Evolutionary conservation across 208 protist species (phyloP), one percentile per base, ranked within the genome.

Genomic region (Eutreptiella sp.): DNA sequence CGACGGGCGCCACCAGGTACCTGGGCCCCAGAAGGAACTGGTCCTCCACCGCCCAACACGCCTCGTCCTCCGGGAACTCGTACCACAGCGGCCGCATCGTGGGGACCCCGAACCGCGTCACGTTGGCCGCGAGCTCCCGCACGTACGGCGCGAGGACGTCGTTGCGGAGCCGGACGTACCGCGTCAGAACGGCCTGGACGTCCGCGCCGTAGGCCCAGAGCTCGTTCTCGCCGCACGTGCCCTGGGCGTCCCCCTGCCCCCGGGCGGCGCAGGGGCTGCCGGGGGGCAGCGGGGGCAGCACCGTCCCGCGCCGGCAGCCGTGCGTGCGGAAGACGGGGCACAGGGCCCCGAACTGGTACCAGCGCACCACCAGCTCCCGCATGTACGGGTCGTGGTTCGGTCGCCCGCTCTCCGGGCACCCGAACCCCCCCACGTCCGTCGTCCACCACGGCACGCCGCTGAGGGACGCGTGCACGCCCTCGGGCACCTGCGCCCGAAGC

Each of bases 341-440:
- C n/a, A 62, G 59, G 11, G 54, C 54, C 11, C 54, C 54, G 39
- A 62, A 62, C 26, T 62, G 54, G 50, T 60, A 62, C 54, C 54
- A 62, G n/a, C 54, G 21, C 46, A 62, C 54, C 23, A 62, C 19
- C n/a, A 62, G 7, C 23, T 62, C 26, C n/a, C 24, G 21, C 45
- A 60, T 60, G 45, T 62, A 35, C 23, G 54, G 11, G n/a, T n/a
- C n/a, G n/a, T n/a, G n/a, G n/a, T n/a, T n/a, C n/a, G n/a, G n/a
- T n/a, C n/a, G n/a, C n/a, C n/a, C n/a, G 7, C 9, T 7, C 7
- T 7, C 21, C 16, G 45, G 34, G 26, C 59, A 19, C 7, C 54
- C 54, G 54, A 60, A 62, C 14, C 54, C 54, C 11, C 54, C 54
- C 11, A 62, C 59, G 54, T 62, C 54, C 9, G 54, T 62, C 11